Evolutionary conservation across 306 rosid genomes (phyloP).

Genomic region (Prunus dulcis): DNA sequence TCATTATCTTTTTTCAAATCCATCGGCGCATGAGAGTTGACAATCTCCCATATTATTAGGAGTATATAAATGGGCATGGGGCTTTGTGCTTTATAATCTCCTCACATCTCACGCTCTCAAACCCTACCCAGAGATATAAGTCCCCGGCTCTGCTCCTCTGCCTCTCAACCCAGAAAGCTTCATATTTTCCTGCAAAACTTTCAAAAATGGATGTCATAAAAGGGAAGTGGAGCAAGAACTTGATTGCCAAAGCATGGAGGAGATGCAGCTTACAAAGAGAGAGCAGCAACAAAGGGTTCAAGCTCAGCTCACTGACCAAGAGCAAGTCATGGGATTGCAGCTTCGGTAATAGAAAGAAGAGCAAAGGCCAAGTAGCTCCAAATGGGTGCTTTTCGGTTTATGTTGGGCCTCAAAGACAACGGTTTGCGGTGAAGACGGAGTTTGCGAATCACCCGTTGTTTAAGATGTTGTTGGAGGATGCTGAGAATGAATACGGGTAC

Average conservation of each 20-base stretch:
- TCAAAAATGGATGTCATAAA: constrained; percentile 6
- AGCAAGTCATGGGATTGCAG: constrained; percentile 12
- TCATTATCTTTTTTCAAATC: background rate
- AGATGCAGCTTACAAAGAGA: constrained; percentile 11
- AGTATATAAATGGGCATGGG: background rate
- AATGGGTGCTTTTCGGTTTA: constrained; percentile 54
- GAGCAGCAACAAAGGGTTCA: background rate
- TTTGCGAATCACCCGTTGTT: constrained; percentile 56
- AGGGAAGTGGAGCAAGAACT: constrained; percentile 6
- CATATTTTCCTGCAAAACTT: background rate
- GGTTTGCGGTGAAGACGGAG: constrained; percentile 49
- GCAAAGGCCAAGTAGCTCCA: constrained; percentile 21
- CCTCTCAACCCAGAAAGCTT: background rate
- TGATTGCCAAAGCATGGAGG: constrained; percentile 11
- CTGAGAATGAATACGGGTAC: constrained; percentile 61
- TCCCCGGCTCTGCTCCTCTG: background rate
- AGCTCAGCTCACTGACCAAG: background rate
- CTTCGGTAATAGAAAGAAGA: background rate
- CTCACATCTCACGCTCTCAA: background rate
- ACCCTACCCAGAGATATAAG: background rate
- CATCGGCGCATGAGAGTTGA: background rate
- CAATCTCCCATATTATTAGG: background rate
- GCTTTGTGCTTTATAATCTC: background rate
- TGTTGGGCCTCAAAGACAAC: constrained; percentile 53
- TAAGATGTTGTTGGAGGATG: constrained; percentile 53